phyloP scores from a whole-genome alignment of 306 rosid genomes.

The barrel medic (Medicago truncatula) region DNA sequence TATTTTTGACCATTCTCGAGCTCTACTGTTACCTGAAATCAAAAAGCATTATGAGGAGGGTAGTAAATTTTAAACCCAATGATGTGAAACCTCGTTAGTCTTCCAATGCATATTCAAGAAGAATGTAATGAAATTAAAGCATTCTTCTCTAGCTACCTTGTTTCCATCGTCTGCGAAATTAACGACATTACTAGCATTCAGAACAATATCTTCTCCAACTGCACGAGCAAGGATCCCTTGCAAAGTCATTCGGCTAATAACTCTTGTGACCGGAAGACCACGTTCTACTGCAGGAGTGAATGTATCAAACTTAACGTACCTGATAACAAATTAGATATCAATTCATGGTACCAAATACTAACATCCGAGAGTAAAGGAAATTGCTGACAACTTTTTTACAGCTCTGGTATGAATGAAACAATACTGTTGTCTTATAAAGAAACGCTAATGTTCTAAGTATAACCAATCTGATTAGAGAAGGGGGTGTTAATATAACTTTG shows the following conservation, averaged over 20 bases:
- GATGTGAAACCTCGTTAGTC: slow-evolving; percentile 12
- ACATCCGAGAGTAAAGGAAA: slow-evolving; percentile 23
- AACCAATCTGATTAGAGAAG: background rate
- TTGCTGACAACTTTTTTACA: background rate
- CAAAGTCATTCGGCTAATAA: slow-evolving; percentile 83
- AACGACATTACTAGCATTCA: slow-evolving; percentile 83
- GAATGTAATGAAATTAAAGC: slow-evolving; percentile 15
- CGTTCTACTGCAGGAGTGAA: slow-evolving; percentile 98
- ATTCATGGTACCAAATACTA: slow-evolving; percentile 34
- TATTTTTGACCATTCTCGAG: slow-evolving; percentile 83
- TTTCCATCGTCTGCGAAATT: slow-evolving; percentile 73
- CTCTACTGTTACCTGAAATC: slow-evolving; percentile 75
- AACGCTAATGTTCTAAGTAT: background rate
- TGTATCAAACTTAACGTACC: slow-evolving; percentile 99
- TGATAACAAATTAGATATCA: slow-evolving; percentile 60
- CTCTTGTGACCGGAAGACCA: slow-evolving; percentile 97
- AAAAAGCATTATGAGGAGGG: slow-evolving; percentile 33
- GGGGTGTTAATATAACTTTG: background rate
- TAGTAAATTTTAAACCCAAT: slow-evolving; percentile 15
- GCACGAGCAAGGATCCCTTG: slow-evolving; percentile 92
- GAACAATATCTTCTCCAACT: slow-evolving; percentile 76
- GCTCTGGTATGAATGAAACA: slow-evolving; percentile 7
- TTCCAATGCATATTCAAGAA: slow-evolving; percentile 27
- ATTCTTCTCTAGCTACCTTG: slow-evolving; percentile 61
- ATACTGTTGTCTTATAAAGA: slow-evolving; percentile 19